Base-by-base conservation (phyloP, 139 green algal genomes). In the Pseudopediastrum boryanum region DNA sequence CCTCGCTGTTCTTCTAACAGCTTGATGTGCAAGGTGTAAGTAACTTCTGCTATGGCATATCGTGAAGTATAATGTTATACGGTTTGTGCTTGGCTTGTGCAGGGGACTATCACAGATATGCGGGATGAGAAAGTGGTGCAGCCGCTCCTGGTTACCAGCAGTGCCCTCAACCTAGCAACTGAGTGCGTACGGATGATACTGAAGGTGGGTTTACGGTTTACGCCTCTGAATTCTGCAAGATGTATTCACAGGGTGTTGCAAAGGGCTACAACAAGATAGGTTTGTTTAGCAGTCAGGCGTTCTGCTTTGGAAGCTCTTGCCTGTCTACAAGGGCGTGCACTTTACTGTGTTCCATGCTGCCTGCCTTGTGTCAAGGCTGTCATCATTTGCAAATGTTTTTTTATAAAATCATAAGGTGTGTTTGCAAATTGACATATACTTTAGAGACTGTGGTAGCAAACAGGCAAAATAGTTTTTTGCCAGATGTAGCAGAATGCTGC, bases 111-210 rank as follows among this genome's bases (percentile, higher is more conserved):
- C 78, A 97, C 88, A 52, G 92, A 99, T 88, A 99, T 99, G 90
- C 63, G 93, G 58, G 94, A 97, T 43, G 96, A 98, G 83, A 95
- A 94, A 44, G 96, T 99, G 67, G 89, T 99, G 61, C 95, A 99
- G 86, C 96, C 95, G 31, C 88, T 99, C 67, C 90, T 98, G 56
- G 96, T 99, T 2, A 97, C 92, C 58, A 93, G 82, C 4, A 92
- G 84, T 19, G 97, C 97, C 0, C 79, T 99, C 48, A 92, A 85
- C 10, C 90, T 99, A 41, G 97, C 97, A 3, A 96, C 94, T 0
- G 97, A 99, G 85, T 96, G 88, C 76, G 93, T 97, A 35, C 85
- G 95, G 13, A 98, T 99, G 92, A 98, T 99, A 79, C 85, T 99
- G 16, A 99, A 99, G 84, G 79, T 89, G 62, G 1, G 75, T 21